Evolutionary conservation across 2,329 filamentous ascomycete species (phyloP), one percentile per base, ranked within the genome.

Genomic region (Paradendryphiella salina): DNA sequence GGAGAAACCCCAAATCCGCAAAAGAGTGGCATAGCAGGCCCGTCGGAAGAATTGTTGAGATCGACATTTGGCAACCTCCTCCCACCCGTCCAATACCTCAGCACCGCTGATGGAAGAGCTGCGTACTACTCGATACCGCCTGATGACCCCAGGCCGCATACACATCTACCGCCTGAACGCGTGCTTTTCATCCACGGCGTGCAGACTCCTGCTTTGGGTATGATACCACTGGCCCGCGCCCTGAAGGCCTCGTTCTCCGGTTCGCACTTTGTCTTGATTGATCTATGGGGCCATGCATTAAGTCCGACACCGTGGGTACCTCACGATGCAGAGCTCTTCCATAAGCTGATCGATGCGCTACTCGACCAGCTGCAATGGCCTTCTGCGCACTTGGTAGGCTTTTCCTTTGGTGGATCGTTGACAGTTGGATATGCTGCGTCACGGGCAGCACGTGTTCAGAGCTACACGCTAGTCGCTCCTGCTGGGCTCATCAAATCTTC

Each of bases 241-340:
- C 66, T 83, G 1, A 66, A 70, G 1, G 29, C 62, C 0, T 57
- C 55, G 0, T 76, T 73, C 37, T 73, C 78, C 0, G 20, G 56
- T 0, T 62, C 77, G 0, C 69, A 77, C 9, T 67, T 77, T 26
- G 75, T 78, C 0, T 64, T 80, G 1, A 14, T 80, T 11, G 80
- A 83, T 47, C 73, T 78, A 9, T 82, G 78, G 79, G 80, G 80
- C 23, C 81, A 83, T 42, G 80, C 80, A 0, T 63, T 83, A n/a
- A 76, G 69, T 21, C 76, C 77, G 5, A 81, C 79, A 0, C 80
- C 80, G 0, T 2, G 77, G 1, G 23, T 60, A 0, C 59, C 79
- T 0, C 79, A 82, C 44, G 67, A 67, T 0, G 55, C 75, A 0
- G 32, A 46, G 0, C 52, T 82, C 0, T 82, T 83, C 48, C 75